phyloP scores from a whole-genome alignment of 2,329 filamentous ascomycete genomes.

The Lasiodiplodia citricola region DNA sequence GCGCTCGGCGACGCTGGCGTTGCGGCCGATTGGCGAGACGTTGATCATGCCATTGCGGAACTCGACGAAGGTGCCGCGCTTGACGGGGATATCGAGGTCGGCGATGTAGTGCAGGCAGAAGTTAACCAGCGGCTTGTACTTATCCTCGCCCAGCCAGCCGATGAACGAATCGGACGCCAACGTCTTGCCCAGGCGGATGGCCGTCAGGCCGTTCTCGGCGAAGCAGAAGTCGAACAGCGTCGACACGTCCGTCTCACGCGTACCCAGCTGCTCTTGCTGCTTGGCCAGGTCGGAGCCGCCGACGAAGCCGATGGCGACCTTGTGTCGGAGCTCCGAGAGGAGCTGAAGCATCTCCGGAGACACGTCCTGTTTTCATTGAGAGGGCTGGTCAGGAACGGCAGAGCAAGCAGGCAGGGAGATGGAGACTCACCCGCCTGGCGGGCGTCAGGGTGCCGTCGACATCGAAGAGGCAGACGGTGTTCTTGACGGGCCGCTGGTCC shows the following conservation, averaged over 20 bases:
- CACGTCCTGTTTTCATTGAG: constrained; percentile 58
- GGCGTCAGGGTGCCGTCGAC: constrained; percentile 92
- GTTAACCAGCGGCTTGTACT: constrained; percentile 78
- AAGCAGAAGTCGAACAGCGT: constrained; percentile 97
- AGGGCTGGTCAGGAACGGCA: constrained; percentile 48
- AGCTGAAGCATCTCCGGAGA: constrained; percentile 82
- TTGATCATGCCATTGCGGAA: constrained; percentile 94
- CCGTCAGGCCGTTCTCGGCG: constrained; percentile 93
- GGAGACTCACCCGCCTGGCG: constrained; percentile 69
- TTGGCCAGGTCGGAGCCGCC: constrained; percentile 91
- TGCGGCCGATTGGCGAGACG: constrained; percentile 81
- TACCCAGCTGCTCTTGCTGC: constrained; percentile 94
- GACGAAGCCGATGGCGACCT: constrained; percentile 88
- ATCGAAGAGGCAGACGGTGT: constrained; percentile 95
- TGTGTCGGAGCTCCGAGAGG: constrained; percentile 80
- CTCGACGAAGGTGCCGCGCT: constrained; percentile 84
- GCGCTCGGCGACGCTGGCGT: constrained; percentile 80
- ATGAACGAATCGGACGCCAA: constrained; percentile 88
- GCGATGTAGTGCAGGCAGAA: constrained; percentile 83
- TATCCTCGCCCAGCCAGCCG: constrained; percentile 83
- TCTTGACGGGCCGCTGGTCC: constrained; percentile 82
- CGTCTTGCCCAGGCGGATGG: constrained; percentile 79
- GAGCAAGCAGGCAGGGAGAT: constrained; percentile 44
- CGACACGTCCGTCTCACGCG: constrained; percentile 70
- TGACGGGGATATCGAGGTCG: constrained; percentile 81